These are phyloP conservation scores for Picea mariana DNA, from an alignment of 83 land plant genomes.

Conservation along the genomic window DNA sequence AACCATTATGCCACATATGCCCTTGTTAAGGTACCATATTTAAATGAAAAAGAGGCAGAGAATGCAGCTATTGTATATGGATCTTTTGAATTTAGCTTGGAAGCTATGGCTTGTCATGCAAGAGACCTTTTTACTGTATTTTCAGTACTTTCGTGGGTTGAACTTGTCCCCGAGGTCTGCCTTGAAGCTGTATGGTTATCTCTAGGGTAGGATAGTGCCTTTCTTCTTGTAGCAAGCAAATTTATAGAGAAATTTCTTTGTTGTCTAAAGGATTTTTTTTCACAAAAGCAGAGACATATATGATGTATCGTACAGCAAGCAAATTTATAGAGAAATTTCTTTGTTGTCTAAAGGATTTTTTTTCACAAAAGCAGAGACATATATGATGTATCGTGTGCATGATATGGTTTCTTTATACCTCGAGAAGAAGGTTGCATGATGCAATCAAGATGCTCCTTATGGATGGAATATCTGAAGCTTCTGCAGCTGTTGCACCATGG, in stretches of 20 bases:
- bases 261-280: constrained; percentile 40
- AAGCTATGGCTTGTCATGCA: constrained; percentile 36
- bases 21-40: constrained; percentile 47
- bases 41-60: constrained; percentile 56
- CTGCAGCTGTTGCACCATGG: constrained; percentile 44
- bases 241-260: constrained; percentile 42
- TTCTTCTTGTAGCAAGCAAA: constrained; percentile 33
- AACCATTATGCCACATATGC: constrained; percentile 57
- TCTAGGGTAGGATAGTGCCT: constrained; percentile 31
- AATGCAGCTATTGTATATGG: constrained; percentile 48
- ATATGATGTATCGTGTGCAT: constrained; percentile 39
- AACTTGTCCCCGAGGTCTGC: constrained; percentile 48
- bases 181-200: constrained; percentile 42
- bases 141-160: constrained; percentile 43
- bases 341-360: too few species aligned
- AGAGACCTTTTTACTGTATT: constrained; percentile 34
- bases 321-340: too few species aligned
- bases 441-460: constrained; percentile 26
- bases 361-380: too few species aligned
- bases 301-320: too few species aligned
- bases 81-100: constrained; percentile 45
- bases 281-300: constrained; percentile 26
- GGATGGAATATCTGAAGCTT: constrained; percentile 17
- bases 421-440: constrained; percentile 26
- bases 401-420: constrained; percentile 54